Percentiles rank a stretch among this genome's conserved stretches.
Conservation (phyloP, 148 eudicot species). For the Nepenthes mirabilis region DNA sequence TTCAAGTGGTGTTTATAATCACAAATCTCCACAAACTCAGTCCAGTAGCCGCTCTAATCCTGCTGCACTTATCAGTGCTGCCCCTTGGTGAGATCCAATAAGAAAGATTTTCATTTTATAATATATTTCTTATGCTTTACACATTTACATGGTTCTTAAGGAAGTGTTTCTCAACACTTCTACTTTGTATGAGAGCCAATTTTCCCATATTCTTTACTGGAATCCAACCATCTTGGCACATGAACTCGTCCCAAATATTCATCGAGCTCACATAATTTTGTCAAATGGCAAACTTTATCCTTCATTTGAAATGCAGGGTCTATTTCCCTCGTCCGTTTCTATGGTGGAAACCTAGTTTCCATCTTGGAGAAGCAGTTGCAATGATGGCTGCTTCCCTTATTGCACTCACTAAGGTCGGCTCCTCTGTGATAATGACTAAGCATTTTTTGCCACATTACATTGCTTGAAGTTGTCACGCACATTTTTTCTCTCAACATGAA, state of each 20-base stretch:
- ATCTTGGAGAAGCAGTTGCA: constrained; percentile 32
- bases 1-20: constrained; percentile 28
- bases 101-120: no score
- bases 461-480: neutral
- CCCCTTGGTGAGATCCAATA: constrained; percentile 40
- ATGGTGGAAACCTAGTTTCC: constrained; percentile 63
- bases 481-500: no score
- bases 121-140: no score
- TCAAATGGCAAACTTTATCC: no score
- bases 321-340: constrained; percentile 58
- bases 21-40: constrained; percentile 16
- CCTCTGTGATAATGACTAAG: no score
- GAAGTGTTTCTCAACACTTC: no score
- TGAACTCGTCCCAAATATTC: no score
- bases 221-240: no score
- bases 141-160: no score
- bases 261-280: no score
- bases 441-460: neutral
- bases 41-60: constrained; percentile 31
- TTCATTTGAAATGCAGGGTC: constrained; percentile 27
- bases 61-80: constrained; percentile 28
- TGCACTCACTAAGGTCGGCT: constrained; percentile 61
- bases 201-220: no score
- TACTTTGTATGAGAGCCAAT: no score
- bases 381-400: constrained; percentile 60